phyloP scores from a whole-genome alignment of 371 early-diverging fungal species.

The Apophysomyces sp. region DNA sequence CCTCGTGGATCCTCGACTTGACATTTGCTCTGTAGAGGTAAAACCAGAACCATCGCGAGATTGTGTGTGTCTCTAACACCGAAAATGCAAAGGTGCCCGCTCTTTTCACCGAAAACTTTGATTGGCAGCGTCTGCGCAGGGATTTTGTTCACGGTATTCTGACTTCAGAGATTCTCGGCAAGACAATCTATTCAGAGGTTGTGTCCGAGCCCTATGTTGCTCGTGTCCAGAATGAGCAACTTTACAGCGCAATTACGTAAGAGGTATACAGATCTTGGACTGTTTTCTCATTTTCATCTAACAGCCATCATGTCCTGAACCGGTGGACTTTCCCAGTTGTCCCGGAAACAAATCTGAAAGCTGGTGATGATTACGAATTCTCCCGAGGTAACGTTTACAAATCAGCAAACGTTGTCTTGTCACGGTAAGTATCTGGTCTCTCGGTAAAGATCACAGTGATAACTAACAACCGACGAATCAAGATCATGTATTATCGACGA shows the following conservation, averaged over 20 bases:
- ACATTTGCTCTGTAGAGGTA: slow-evolving; percentile 90
- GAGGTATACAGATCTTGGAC: background rate
- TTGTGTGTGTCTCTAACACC: too few relatives aligned
- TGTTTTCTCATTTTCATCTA: background rate
- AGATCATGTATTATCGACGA: slow-evolving; percentile 77
- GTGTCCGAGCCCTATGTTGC: slow-evolving; percentile 83
- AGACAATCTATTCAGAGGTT: slow-evolving; percentile 85
- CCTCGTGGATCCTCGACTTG: slow-evolving; percentile 89
- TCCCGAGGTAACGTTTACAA: slow-evolving; percentile 85
- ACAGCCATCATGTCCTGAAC: slow-evolving; percentile 81
- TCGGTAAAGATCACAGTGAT: background rate
- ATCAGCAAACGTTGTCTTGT: slow-evolving; percentile 72
- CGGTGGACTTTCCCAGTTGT: slow-evolving; percentile 94
- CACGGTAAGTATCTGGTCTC: slow-evolving; percentile 28
- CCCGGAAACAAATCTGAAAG: slow-evolving; percentile 81
- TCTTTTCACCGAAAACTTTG: slow-evolving; percentile 95
- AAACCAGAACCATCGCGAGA: too few relatives aligned
- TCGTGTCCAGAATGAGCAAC: slow-evolving; percentile 75
- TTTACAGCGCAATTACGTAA: slow-evolving; percentile 82
- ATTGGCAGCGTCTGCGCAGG: slow-evolving; percentile 87
- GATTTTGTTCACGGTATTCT: slow-evolving; percentile 94
- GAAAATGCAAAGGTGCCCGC: slow-evolving; percentile 85
- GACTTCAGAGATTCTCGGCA: slow-evolving; percentile 85
- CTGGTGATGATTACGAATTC: slow-evolving; percentile 69
- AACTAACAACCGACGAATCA: background rate